Evolutionary conservation across 2,329 filamentous ascomycete genomes (phyloP), one percentile per base, ranked within the genome.

Genomic region (Coniochaeta sp.): DNA sequence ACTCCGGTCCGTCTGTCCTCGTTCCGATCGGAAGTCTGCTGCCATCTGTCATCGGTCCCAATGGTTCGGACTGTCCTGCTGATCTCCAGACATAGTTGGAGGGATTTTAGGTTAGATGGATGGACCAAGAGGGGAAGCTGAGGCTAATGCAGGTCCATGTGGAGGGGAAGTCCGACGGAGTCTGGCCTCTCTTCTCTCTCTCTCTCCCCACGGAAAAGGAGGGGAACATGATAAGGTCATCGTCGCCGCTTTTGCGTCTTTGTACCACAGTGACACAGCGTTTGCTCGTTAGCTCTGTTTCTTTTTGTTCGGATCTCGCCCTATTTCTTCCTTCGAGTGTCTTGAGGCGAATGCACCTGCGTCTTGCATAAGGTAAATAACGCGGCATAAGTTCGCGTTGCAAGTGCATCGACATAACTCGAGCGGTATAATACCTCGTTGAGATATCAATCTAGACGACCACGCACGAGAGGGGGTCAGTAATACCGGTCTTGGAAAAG

Each of bases 401-500:
- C n/a, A n/a, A n/a, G n/a, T n/a, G n/a, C n/a, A n/a, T n/a, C n/a
- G n/a, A n/a, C n/a, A n/a, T n/a, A n/a, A n/a, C n/a, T n/a, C n/a
- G n/a, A n/a, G n/a, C n/a, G n/a, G n/a, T n/a, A n/a, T n/a, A n/a
- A n/a, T n/a, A n/a, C n/a, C n/a, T n/a, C n/a, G n/a, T n/a, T n/a
- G n/a, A n/a, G n/a, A n/a, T n/a, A n/a, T n/a, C n/a, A n/a, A n/a
- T n/a, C 4, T 45, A 40, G 50, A n/a, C n/a, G n/a, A n/a, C n/a
- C n/a, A n/a, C n/a, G n/a, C n/a, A 50, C 40, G 26, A 51, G 32
- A 52, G 53, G 9, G 52, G 52, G 7, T 31, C 38, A 12, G 6
- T 9, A 5, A 18, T 12, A 9, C 7, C 12, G 38, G 20, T 47
- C 18, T 52, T 53, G 30, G 71, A 73, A 31, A 74, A 73, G 56